A percentile compares a stretch with the other conserved stretches of the same genome.
Conservation (phyloP, 768 basidiomycete genomes). For the Phylloporus scabripes region DNA sequence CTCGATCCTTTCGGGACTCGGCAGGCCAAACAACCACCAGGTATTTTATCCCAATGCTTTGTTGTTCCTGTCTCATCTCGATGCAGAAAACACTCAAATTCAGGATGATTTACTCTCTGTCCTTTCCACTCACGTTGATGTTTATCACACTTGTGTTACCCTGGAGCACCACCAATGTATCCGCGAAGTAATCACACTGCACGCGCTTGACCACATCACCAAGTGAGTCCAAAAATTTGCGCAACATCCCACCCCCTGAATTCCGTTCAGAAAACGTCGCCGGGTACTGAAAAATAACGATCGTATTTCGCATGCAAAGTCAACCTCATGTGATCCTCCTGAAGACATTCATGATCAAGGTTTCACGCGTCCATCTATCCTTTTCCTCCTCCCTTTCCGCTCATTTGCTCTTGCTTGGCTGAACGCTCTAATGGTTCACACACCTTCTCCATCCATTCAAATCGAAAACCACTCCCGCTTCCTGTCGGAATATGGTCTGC, state of each 20-base stretch:
- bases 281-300: slow-evolving; percentile 92
- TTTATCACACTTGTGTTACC: slow-evolving; percentile 66
- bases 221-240: slow-evolving; percentile 46
- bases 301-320: slow-evolving; percentile 67
- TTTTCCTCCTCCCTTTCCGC: slow-evolving; percentile 91
- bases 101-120: slow-evolving; percentile 66
- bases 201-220: slow-evolving; percentile 83
- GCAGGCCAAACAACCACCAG: slow-evolving; percentile 49
- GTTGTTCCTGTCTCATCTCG: slow-evolving; percentile 4
- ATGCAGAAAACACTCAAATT: slow-evolving; percentile 44
- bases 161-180: slow-evolving; percentile 57
- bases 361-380: slow-evolving; percentile 92
- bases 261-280: slow-evolving; percentile 69
- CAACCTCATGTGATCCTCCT: slow-evolving; percentile 51
- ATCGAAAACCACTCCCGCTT: slow-evolving; percentile 88
- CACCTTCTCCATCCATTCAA: slow-evolving; percentile 66
- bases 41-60: slow-evolving; percentile 28
- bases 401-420: slow-evolving; percentile 83
- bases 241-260: background rate
- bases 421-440: slow-evolving; percentile 69
- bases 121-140: slow-evolving; percentile 64
- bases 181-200: slow-evolving; percentile 69
- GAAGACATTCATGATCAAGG: slow-evolving; percentile 93
- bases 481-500: slow-evolving; percentile 74
- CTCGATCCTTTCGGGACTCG: slow-evolving; percentile 48